These are phyloP conservation scores for Blepharisma stoltei DNA, from an alignment of 73 alveolate genomes.

Conservation along the genomic window DNA sequence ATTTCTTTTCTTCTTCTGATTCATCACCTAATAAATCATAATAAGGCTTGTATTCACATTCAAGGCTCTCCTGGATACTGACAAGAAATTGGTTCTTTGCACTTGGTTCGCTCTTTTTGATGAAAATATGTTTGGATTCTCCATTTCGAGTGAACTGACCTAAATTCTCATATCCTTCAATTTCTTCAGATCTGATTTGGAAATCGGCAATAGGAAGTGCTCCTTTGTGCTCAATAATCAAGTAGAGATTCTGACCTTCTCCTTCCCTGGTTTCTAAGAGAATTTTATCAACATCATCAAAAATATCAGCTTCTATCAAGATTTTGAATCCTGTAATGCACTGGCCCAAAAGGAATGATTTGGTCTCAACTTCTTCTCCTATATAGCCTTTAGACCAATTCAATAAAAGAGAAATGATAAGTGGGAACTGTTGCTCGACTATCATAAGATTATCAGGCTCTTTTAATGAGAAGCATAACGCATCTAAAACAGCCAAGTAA, in stretches of 20 bases:
- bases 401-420: background rate
- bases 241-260: no score
- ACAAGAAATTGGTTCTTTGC: background rate
- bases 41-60: background rate
- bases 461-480: background rate
- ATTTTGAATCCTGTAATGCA: conserved; percentile 2
- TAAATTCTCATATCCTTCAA: background rate
- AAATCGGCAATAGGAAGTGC: background rate
- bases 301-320: background rate
- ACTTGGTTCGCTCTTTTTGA: background rate
- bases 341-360: background rate
- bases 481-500: conserved; percentile 8
- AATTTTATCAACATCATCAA: background rate
- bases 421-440: background rate
- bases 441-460: background rate
- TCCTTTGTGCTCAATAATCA: background rate
- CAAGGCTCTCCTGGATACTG: background rate
- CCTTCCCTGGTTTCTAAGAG: no score
- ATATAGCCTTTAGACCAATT: conserved; percentile 23
- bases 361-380: conserved; percentile 13
- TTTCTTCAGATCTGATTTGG: background rate
- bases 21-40: conserved; percentile 3
- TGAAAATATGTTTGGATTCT: background rate
- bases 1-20: background rate
- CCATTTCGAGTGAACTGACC: background rate